Percentiles rank a stretch among this genome's conserved stretches.
Conservation (phyloP, 495 filamentous ascomycete genomes). For the Neurospora sp. region DNA sequence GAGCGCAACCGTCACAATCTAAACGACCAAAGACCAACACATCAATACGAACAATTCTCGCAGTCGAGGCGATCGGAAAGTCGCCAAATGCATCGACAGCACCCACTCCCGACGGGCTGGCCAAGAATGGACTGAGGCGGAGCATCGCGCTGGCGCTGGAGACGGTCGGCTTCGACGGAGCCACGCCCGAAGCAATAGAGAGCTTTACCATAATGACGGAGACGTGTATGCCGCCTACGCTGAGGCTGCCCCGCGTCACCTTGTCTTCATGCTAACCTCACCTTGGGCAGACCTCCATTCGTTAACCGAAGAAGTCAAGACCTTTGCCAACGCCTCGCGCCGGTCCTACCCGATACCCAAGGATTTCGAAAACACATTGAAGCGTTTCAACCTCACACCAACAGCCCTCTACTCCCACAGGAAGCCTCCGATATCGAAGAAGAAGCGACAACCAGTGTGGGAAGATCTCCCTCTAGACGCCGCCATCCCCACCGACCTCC, state of each 20-base stretch:
- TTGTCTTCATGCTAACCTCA: slow-evolving; percentile 6
- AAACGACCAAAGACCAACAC: slow-evolving; percentile 24
- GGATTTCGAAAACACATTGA: slow-evolving; percentile 32
- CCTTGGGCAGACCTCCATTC: slow-evolving; percentile 22
- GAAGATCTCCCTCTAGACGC: slow-evolving; percentile 21
- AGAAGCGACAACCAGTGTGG: slow-evolving; percentile 20
- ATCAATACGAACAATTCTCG: slow-evolving; percentile 3
- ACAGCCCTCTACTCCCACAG: slow-evolving; percentile 29
- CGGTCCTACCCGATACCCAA: slow-evolving; percentile 25
- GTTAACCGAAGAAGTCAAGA: slow-evolving; percentile 22
- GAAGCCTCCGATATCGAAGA: slow-evolving; percentile 27
- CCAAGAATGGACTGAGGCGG: slow-evolving; percentile 28
- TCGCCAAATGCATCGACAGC: slow-evolving; percentile 1
- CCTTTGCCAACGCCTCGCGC: slow-evolving; percentile 25
- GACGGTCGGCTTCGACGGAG: slow-evolving; percentile 32
- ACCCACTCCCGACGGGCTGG: slow-evolving; percentile 20
- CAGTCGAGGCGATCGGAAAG: background rate
- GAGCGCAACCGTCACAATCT: slow-evolving; percentile 3
- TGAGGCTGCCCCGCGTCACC: background rate
- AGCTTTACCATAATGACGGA: slow-evolving; percentile 29
- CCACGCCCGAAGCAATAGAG: slow-evolving; percentile 32
- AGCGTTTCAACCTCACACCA: slow-evolving; percentile 25
- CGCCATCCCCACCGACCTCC: slow-evolving; percentile 24
- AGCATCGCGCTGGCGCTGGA: slow-evolving; percentile 29
- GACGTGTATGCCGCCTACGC: slow-evolving; percentile 20